Evolutionary conservation across 129 eudicot genomes (phyloP).

Genomic region (Arctium lappa): DNA sequence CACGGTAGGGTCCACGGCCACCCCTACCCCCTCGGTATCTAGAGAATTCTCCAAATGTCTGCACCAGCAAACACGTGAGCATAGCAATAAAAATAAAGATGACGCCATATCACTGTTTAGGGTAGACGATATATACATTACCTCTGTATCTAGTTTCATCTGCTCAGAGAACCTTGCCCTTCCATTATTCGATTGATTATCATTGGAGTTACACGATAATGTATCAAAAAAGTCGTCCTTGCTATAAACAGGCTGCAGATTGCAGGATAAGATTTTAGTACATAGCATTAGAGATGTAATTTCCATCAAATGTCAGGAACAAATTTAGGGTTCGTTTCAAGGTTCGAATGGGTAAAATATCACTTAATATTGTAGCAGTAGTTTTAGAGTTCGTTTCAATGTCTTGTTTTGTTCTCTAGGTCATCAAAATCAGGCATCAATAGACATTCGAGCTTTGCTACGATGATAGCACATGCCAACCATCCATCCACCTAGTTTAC

Average conservation of each 20-base stretch:
- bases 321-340: not conserved
- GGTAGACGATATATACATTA: not conserved
- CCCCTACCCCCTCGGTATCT: slow-evolving; percentile 86
- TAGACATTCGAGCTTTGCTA: not conserved
- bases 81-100: not conserved
- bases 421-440: not conserved
- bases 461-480: not conserved
- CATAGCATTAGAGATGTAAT: not conserved
- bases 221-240: slow-evolving; percentile 92
- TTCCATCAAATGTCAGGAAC: not conserved
- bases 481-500: not conserved
- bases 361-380: not conserved
- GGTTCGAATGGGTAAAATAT: not conserved
- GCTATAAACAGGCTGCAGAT: slow-evolving; percentile 68
- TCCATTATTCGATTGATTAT: slow-evolving; percentile 51
- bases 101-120: not conserved
- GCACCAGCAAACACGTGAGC: slow-evolving; percentile 15
- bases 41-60: slow-evolving; percentile 91
- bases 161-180: slow-evolving; percentile 86
- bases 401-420: not conserved
- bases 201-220: slow-evolving; percentile 59
- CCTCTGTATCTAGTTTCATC: slow-evolving; percentile 91
- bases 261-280: not conserved
- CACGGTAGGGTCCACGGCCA: slow-evolving; percentile 27
- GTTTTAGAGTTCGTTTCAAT: not conserved